Base-by-base conservation (phyloP, 2,329 filamentous ascomycete genomes). In the Xylaria sp. region DNA sequence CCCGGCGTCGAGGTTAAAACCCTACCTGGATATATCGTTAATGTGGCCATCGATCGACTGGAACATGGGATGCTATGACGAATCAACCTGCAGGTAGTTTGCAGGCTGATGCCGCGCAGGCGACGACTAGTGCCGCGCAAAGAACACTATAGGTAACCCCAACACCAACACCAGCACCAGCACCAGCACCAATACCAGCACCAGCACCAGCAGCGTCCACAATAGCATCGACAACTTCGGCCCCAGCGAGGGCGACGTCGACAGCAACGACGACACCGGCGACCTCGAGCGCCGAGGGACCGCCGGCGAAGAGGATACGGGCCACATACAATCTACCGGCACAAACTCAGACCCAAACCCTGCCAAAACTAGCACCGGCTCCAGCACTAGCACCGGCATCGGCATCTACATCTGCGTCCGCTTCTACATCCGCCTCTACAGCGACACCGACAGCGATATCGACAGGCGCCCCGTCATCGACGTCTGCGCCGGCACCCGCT, bases 61-160 rank as follows among this genome's bases (percentile, higher is more conserved):
- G 41, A 46, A 46, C 15, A 46, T 18, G 18, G 34, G 23, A 55
- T 60, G 48, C 55, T n/a, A 70, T 67, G 65, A 63, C 56, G 34
- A 25, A 58, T 34, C 56, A 39, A 44, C n/a, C 61, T 1, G 7
- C n/a, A 9, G 37, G 28, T n/a, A 20, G n/a, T 37, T 23, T 20
- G 20, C 13, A 13, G 25, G 20, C 39, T 20, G 57, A 52, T 28
- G 51, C 41, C 2, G 39, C 28, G 31, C 55, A 23, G 31, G 34
- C 15, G 9, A 50, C 23, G 5, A n/a, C n/a, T 52, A 51, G 28
- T n/a, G n/a, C 50, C 18, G 23, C n/a, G 13, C 20, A n/a, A 4
- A 1, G 34, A 23, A n/a, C 31, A 10, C 20, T 31, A 37, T 1
- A 18, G 20, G n/a, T 48, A 41, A 6, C 46, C n/a, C 28, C 20